Evolutionary conservation across 176 grass and related monocot species (phyloP).

Genomic region (Avena sativa): DNA sequence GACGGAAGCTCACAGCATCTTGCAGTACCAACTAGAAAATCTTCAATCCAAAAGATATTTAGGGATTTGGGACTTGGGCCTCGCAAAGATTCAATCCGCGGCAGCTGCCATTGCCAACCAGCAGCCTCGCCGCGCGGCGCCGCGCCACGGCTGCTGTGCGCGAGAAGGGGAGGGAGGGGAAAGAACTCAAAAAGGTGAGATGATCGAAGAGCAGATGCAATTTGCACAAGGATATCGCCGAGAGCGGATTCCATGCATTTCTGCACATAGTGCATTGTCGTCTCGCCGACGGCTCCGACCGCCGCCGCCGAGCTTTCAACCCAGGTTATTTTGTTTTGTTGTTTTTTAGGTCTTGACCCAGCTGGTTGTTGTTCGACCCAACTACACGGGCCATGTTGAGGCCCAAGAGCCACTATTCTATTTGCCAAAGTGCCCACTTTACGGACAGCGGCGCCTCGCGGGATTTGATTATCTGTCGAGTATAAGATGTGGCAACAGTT

Average conservation of each 20-base stretch:
- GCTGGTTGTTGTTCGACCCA: not conserved
- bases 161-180: not conserved
- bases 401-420: not conserved
- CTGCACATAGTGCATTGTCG: not conserved
- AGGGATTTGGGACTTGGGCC: not conserved
- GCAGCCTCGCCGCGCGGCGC: not conserved
- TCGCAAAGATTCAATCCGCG: not conserved
- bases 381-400: not conserved
- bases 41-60: not conserved
- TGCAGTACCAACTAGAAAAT: not conserved
- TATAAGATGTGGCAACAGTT: too few species aligned
- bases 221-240: not conserved
- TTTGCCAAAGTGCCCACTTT: not conserved
- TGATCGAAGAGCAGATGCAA: not conserved
- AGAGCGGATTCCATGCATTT: not conserved
- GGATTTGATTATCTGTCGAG: too few species aligned
- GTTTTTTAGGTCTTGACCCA: not conserved
- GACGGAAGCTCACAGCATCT: not conserved
- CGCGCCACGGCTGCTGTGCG: not conserved
- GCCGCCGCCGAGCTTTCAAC: not conserved
- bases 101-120: not conserved
- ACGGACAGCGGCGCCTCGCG: not conserved
- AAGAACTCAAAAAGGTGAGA: not conserved
- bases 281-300: not conserved
- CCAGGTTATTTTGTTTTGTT: not conserved